phyloP scores from a whole-genome alignment of 345 rosid genomes.

The Isatis tinctoria region DNA sequence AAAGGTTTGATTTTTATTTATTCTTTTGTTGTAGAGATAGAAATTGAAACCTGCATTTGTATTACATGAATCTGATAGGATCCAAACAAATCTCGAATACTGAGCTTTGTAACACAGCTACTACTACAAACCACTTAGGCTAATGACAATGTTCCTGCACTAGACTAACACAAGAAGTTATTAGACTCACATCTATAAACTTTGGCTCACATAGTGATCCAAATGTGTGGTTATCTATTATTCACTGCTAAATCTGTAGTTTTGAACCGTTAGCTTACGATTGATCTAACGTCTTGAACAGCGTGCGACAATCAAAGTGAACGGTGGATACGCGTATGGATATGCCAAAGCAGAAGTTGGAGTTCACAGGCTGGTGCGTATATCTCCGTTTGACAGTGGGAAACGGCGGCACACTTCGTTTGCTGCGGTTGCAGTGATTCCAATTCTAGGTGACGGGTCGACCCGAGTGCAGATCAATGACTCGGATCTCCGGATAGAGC shows the following conservation, averaged over 20 bases:
- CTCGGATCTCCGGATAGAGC: slow-evolving; percentile 82
- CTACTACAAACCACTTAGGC: neutral
- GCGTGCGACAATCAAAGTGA: slow-evolving; percentile 94
- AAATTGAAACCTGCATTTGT: neutral
- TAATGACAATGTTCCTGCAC: neutral
- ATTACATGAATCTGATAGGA: neutral
- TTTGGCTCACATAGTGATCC: neutral
- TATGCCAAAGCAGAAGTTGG: slow-evolving; percentile 98
- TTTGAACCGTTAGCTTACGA: neutral
- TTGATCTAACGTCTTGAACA: slow-evolving; percentile 31
- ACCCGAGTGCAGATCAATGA: slow-evolving; percentile 81
- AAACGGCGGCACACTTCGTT: slow-evolving; percentile 94
- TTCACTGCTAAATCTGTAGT: neutral
- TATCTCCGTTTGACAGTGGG: slow-evolving; percentile 89
- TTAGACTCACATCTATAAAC: neutral
- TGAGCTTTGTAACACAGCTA: neutral
- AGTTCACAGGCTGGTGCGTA: slow-evolving; percentile 91
- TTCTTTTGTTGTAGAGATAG: neutral
- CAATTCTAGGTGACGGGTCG: slow-evolving; percentile 72
- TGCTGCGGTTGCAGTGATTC: slow-evolving; percentile 99
- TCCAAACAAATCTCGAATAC: neutral
- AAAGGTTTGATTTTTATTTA: slow-evolving; percentile 51
- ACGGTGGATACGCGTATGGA: slow-evolving; percentile 92
- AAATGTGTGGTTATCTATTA: neutral
- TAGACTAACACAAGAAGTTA: neutral